These are phyloP conservation scores for Lentinula boryana DNA, from an alignment of 768 basidiomycete genomes.

Conservation along the genomic window DNA sequence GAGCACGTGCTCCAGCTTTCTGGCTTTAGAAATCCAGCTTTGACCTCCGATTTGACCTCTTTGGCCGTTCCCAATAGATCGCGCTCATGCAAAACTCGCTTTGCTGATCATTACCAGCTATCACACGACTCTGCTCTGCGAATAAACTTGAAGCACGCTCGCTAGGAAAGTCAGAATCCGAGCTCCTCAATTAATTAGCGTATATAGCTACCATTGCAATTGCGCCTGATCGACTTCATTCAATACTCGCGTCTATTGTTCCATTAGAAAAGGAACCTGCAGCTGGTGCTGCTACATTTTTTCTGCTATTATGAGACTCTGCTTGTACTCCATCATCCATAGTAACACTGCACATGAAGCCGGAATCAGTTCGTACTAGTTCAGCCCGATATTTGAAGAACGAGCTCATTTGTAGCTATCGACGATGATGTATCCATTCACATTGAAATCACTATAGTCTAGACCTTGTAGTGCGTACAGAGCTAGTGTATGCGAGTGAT, in stretches of 20 bases:
- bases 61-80: neutral
- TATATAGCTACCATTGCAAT: too few species aligned
- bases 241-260: too few species aligned
- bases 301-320: neutral
- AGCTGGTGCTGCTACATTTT: neutral
- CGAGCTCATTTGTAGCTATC: neutral
- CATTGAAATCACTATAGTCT: neutral
- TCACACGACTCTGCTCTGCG: too few species aligned
- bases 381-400: neutral
- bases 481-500: neutral
- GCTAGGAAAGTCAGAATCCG: too few species aligned
- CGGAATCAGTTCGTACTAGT: neutral
- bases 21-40: neutral
- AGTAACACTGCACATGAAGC: neutral
- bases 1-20: neutral
- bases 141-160: too few species aligned
- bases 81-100: neutral
- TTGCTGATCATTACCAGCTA: too few species aligned
- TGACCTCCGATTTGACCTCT: neutral
- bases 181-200: neutral
- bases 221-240: too few species aligned
- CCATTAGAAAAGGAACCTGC: neutral
- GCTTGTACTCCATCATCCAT: neutral
- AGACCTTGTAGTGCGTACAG: neutral
- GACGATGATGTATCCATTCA: neutral